Base-by-base conservation (phyloP, 495 filamentous ascomycete species). In the Xylaria telfairii region DNA sequence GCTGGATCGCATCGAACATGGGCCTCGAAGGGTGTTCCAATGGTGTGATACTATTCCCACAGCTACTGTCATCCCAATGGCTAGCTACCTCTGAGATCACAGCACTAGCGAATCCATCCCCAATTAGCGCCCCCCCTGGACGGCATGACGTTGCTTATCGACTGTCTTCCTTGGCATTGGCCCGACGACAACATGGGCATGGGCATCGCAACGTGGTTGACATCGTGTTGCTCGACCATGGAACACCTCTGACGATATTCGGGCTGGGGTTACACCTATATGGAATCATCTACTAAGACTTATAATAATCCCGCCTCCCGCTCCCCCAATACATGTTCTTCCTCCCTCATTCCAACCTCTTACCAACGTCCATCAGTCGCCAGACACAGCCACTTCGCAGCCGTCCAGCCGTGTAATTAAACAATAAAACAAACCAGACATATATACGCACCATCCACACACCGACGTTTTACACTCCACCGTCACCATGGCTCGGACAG, bases 401-500 rank as follows among this genome's bases (percentile, higher is more conserved):
- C 66, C 56, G 17, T 61, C 56, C 17, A 32, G 28, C 44, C 26
- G 44, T 68, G 66, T 68, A 21, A 41, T n/a, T 1, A 30, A 17
- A 30, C 53, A 34, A 15, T 3, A 26, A 4, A 37, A 5, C 3
- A n/a, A 41, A 3, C 32, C 15, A 37, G 39, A 37, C 7, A 54
- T n/a, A 26, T 39, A 66, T 19, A 66, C 42, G 24, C 37, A 62
- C 37, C 1, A 17, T 19, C 37, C 12, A 54, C 12, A 10, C 34
- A 7, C 19, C 19, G 46, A 53, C 64, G 21, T 21, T 54, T 24
- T 1, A 66, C 9, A 34, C 8, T n/a, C n/a, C 44, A 71, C 49
- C 47, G 44, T 67, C 73, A 78, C 68, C 66, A 86, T 86, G 84
- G 77, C 77, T 56, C 70, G 75, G 60, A 87, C 83, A 32, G 83